Percentiles rank a stretch among this genome's conserved stretches.
Conservation (phyloP, 2,329 filamentous ascomycete genomes). For the Aspergillus tanneri region DNA sequence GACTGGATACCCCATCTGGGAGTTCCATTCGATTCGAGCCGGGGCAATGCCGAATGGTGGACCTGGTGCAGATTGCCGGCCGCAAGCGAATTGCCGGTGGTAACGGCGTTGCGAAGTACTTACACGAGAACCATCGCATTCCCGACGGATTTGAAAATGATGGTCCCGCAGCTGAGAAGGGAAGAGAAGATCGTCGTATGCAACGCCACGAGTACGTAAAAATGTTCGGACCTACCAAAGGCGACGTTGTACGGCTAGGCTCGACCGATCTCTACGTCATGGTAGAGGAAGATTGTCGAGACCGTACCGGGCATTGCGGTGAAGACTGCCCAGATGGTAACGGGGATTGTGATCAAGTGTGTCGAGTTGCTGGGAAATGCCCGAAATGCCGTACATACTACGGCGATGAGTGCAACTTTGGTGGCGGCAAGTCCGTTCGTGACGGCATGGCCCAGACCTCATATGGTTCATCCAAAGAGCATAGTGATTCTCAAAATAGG, state of each 20-base stretch:
- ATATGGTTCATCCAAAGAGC: constrained; percentile 67
- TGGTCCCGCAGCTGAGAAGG: constrained; percentile 60
- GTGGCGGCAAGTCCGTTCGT: constrained; percentile 86
- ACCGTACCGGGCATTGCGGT: no score
- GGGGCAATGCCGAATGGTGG: constrained; percentile 86
- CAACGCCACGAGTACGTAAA: no score
- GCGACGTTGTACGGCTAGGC: constrained; percentile 76
- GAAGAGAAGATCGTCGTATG: no score
- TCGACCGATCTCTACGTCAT: constrained; percentile 85
- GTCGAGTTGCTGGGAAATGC: no score
- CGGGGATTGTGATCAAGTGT: no score
- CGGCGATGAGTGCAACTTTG: constrained; percentile 93
- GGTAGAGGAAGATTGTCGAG: constrained; percentile 82
- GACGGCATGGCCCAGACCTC: constrained; percentile 95
- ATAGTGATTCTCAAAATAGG: no score
- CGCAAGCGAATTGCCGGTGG: constrained; percentile 77
- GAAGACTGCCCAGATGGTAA: no score
- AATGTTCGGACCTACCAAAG: constrained; percentile 86
- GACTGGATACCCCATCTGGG: constrained; percentile 85
- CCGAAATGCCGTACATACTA: no score
- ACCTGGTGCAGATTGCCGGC: constrained; percentile 83
- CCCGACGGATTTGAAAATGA: constrained; percentile 63
- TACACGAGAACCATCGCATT: constrained; percentile 62
- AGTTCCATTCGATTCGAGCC: constrained; percentile 93
- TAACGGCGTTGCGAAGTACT: constrained; percentile 73